Base-by-base conservation (phyloP, 495 filamentous ascomycete genomes). In the Xylaria castorea region DNA sequence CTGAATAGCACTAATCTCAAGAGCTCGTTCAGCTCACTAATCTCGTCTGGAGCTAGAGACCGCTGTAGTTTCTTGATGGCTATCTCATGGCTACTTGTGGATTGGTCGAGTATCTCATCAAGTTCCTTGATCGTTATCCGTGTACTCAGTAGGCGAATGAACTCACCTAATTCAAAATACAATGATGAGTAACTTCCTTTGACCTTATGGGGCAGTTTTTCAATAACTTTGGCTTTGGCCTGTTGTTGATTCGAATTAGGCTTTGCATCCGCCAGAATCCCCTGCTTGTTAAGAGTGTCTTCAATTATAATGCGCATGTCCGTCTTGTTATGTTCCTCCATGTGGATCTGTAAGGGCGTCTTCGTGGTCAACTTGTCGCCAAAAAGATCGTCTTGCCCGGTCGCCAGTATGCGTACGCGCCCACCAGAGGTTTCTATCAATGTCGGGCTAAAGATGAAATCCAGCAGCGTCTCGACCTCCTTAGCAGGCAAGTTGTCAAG, bases 261-360 rank as follows among this genome's bases (percentile, higher is more conserved):
- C 63, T 48, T 69, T 6, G 69, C 25, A 30, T 75, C 22, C 20
- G 67, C 42, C 14, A 75, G 73, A 44, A 72, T 75, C 12, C 69
- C 73, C 42, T 66, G 62, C 18, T 57, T 66, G 7, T 27, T 60
- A n/a, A 75, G 73, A 32, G 63, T 70, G 40, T 75, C 69, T 12
- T 68, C 55, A 25, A 75, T 69, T 7, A 72, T 46, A 20, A 75
- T 60, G 38, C 70, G 53, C 73, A 75, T 75, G 32, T 75, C 73
- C n/a, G 38, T 12, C 27, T 6, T 42, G n/a, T 72, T 68, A 27
- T 68, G 63, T 8, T 68, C 25, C 57, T n/a, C 32, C 60, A 63
- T 63, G 11, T 42, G 60, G 18, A 63, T 63, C 3, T 20, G 60
- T 4, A 63, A 32, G 5, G 60, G 5, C 1, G 11, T 40, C 34